Evolutionary conservation across 164 flowering plant genomes (phyloP).

Genomic region (Magnolia sinica): DNA sequence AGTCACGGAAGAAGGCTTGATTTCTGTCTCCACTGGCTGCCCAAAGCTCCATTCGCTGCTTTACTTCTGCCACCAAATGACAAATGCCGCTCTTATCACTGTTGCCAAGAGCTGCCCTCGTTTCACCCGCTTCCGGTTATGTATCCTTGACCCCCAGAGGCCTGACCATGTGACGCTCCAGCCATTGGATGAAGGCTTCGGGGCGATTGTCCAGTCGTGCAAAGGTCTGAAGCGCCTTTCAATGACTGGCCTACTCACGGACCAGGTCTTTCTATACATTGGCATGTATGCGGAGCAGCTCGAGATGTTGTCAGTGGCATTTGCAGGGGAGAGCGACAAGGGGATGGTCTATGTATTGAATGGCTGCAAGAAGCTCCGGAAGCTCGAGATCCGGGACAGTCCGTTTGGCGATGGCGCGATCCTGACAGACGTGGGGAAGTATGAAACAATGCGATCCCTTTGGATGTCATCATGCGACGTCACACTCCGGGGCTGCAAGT

Average conservation of each 20-base stretch:
- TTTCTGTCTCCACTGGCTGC: constrained; percentile 72
- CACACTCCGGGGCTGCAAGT: constrained; percentile 75
- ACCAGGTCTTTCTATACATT: constrained; percentile 77
- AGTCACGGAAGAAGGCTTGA: constrained; percentile 78
- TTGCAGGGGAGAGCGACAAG: constrained; percentile 82
- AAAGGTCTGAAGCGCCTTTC: constrained; percentile 70
- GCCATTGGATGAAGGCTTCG: constrained; percentile 92
- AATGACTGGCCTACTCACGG: constrained; percentile 75
- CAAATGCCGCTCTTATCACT: constrained; percentile 79
- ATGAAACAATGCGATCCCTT: constrained; percentile 99
- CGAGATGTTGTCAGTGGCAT: constrained; percentile 90
- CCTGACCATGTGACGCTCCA: constrained; percentile 62
- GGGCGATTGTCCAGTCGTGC: constrained; percentile 81
- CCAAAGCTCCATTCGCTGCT: constrained; percentile 71
- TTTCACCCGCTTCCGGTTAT: constrained; percentile 65
- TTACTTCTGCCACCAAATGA: constrained; percentile 86
- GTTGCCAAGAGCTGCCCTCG: constrained; percentile 78
- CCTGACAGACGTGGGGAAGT: constrained; percentile 72
- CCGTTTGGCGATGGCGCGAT: constrained; percentile 83
- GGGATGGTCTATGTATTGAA: constrained; percentile 80
- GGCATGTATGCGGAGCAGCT: constrained; percentile 88
- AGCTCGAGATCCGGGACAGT: constrained; percentile 82
- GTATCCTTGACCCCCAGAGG: constrained; percentile 64
- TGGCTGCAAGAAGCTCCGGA: constrained; percentile 82
- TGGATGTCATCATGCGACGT: constrained; percentile 96